Evolutionary conservation across 164 flowering plant species (phyloP).

Genomic region (Vitis riparia): DNA sequence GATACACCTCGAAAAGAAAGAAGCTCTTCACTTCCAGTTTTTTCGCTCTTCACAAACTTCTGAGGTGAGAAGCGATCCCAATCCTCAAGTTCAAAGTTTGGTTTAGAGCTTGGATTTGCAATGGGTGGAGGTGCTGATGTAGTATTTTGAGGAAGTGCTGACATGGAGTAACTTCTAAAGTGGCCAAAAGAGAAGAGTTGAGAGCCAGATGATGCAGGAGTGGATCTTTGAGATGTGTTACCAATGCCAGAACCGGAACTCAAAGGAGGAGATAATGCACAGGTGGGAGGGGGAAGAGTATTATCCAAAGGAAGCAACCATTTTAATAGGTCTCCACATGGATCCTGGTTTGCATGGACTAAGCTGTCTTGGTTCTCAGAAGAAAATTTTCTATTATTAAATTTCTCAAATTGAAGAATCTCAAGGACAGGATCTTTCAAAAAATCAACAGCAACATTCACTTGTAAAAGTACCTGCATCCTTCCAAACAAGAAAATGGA

Average conservation of each 20-base stretch:
- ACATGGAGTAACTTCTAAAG: slow-evolving; percentile 97
- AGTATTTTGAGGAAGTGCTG: slow-evolving; percentile 71
- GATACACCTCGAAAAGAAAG: slow-evolving; percentile 88
- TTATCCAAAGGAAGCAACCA: slow-evolving; percentile 95
- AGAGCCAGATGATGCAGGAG: slow-evolving; percentile 65
- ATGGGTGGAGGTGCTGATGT: slow-evolving; percentile 38
- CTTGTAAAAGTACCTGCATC: slow-evolving; percentile 95
- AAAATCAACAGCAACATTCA: slow-evolving; percentile 70
- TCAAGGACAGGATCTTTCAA: slow-evolving; percentile 78
- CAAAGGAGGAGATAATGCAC: slow-evolving; percentile 60
- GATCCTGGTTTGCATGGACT: slow-evolving; percentile 43
- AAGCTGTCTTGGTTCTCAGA: slow-evolving; percentile 30
- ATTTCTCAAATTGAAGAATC: slow-evolving; percentile 93
- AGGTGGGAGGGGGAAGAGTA: slow-evolving; percentile 54
- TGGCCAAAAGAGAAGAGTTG: slow-evolving; percentile 81
- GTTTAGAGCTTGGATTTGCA: slow-evolving; percentile 50
- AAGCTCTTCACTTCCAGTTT: slow-evolving; percentile 52
- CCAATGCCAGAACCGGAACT: slow-evolving; percentile 51
- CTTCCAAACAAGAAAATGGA: slow-evolving; percentile 63
- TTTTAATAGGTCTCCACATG: slow-evolving; percentile 75
- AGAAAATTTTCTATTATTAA: slow-evolving; percentile 34
- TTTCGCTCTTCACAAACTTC: slow-evolving; percentile 43
- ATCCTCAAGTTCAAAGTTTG: slow-evolving; percentile 64
- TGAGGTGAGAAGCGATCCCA: slow-evolving; percentile 66
- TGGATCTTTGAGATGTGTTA: slow-evolving; percentile 47